Base-by-base conservation (phyloP, 2,329 filamentous ascomycete species). In the Calonectria pseudoturangicola region DNA sequence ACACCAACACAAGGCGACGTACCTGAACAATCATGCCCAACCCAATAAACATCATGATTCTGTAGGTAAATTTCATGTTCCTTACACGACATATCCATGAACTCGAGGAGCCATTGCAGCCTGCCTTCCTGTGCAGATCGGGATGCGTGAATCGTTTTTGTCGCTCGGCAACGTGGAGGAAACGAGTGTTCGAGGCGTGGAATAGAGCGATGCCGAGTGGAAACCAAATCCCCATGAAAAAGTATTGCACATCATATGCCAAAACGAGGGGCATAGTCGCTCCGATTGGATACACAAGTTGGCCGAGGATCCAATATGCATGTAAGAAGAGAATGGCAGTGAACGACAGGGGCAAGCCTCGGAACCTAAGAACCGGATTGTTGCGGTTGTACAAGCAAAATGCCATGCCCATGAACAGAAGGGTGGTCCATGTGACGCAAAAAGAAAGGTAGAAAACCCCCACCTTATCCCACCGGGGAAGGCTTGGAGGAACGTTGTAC, bases 121-220 rank as follows among this genome's bases (percentile, higher is more conserved):
- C 39, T 8, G n/a, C 2, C 25, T 36, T 66, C 9, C 15, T 18
- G 21, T 39, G 63, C 15, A 72, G 47, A 4, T 70, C 56, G 16
- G 63, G 51, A 10, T 74, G 56, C 18, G 77, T 67, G 54, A 80
- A 83, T 50, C 76, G 76, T 70, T 80, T 81, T 79, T 92, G 90
- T 18, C 86, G 83, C 74, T 86, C 87, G 66, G 90, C 90, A 63
- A 92, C 83, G 71, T 91, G 84, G 25, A 92, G 86, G 68, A 93
- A 90, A 65, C 90, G 89, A 73, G 85, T 87, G 80, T 92, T 92
- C 70, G 89, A 89, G 33, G 90, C 91, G 76, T 93, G 91, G 79
- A 93, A 93, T 2, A 93, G 84, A 18, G 90, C 91, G 65, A 93
- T 90, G 39, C 92, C 91, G 60, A 91, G 87, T 7, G 92, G 92